Evolutionary conservation across 2,329 filamentous ascomycete species (phyloP), one percentile per base, ranked within the genome.

Genomic region (Diaporthe ilicicola): DNA sequence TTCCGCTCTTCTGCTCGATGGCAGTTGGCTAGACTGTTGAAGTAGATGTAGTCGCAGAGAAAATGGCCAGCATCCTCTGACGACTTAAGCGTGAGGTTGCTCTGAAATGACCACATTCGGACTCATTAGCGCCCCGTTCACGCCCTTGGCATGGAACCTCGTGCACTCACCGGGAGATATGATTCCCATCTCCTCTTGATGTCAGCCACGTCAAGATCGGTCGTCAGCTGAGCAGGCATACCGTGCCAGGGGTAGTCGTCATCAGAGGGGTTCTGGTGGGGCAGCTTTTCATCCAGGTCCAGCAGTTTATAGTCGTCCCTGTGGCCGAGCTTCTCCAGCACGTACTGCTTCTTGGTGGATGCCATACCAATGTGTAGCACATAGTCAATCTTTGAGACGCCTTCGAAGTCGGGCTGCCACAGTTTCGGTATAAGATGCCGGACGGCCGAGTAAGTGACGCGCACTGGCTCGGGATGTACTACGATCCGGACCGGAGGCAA

Each of bases 341-440:
- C 87, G 79, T 95, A 97, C 75, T 89, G 80, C 17, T 89, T 76
- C 80, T 86, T 75, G 82, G 88, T 76, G 79, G 92, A 78, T 79
- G 93, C 93, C 87, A 97, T 94, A 73, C 94, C 94, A 65, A 97
- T 92, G 80, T 97, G 94, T 4, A 97, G 80, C 27, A 90, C 86
- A 37, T 92, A 81, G 79, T 97, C 92, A 67, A 91, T 86, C 61
- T 83, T 80, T 2, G 50, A 44, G 37, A 59, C 70, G 27, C 78
- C 74, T 83, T 76, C 59, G 70, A 75, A 79, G 73, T 81, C 82
- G 37, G 82, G 48, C 22, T 85, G 82, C 82, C 93, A 89, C 6
- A 97, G 84, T 6, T 78, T 78, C 1, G 94, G 92, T 4, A 95
- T 85, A 2, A 91, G 79, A 15, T 83, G 80, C 64, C 90, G 88